These are phyloP conservation scores for Yamadazyma blattariae DNA, from an alignment of 1,139 yeast species.

Conservation along the genomic window DNA sequence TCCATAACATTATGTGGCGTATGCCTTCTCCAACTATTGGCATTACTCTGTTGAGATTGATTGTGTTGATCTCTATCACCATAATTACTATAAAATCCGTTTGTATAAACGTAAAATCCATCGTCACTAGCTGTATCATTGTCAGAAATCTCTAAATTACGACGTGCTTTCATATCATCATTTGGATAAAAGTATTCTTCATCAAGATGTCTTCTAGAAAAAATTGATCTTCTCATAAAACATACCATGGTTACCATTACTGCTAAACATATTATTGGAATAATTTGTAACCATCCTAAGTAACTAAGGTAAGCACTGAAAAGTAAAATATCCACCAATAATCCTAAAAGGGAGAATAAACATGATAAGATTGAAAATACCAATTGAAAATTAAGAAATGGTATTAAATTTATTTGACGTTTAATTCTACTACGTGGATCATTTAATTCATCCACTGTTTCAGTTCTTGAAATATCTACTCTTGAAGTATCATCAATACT, in stretches of 20 bases:
- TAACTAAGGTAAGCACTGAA: slow-evolving; percentile 40
- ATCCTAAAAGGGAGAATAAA: slow-evolving; percentile 36
- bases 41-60: slow-evolving; percentile 14
- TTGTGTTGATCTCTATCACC: slow-evolving; percentile 15
- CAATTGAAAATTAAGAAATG: slow-evolving; percentile 33
- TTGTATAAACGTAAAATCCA: slow-evolving; percentile 44
- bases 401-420: slow-evolving; percentile 22
- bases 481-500: background rate
- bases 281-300: slow-evolving; percentile 44
- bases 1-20: slow-evolving; percentile 17
- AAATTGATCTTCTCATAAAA: slow-evolving; percentile 38
- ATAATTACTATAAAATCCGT: slow-evolving; percentile 34
- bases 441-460: background rate
- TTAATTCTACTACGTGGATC: background rate
- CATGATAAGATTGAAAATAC: slow-evolving; percentile 33
- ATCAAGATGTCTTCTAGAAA: slow-evolving; percentile 36
- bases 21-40: slow-evolving; percentile 21
- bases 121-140: slow-evolving; percentile 40
- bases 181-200: slow-evolving; percentile 27
- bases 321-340: slow-evolving; percentile 39
- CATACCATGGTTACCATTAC: slow-evolving; percentile 37
- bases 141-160: slow-evolving; percentile 16
- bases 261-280: slow-evolving; percentile 37
- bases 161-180: slow-evolving; percentile 37
- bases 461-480: background rate